phyloP scores from a whole-genome alignment of 139 green algal genomes.

The Closterium sp. region DNA sequence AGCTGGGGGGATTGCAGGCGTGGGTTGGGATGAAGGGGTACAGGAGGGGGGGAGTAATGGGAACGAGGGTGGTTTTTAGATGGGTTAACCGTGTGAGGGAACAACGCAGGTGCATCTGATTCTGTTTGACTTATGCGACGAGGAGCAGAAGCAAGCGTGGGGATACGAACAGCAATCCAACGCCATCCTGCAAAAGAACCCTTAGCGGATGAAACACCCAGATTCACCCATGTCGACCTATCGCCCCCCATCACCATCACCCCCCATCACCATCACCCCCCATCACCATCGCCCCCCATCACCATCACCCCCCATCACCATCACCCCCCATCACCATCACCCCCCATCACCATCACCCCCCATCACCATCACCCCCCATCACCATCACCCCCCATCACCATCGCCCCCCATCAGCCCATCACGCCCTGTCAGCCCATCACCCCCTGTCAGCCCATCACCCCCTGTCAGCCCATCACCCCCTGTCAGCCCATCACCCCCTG shows the following conservation, averaged over 20 bases:
- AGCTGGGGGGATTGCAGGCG: background rate
- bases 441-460: background rate
- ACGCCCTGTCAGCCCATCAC: too few species aligned
- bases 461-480: too few species aligned
- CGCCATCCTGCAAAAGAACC: background rate
- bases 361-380: too few species aligned
- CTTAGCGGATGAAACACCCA: too few species aligned
- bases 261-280: background rate
- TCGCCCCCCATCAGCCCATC: too few species aligned
- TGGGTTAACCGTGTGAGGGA: too few species aligned
- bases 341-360: background rate
- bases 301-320: too few species aligned
- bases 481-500: background rate
- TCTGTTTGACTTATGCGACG: background rate
- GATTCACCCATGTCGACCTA: background rate
- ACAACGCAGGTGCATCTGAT: background rate
- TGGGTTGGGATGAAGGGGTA: too few species aligned
- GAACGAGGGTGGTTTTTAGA: too few species aligned
- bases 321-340: background rate
- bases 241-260: background rate
- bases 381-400: too few species aligned
- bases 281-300: background rate
- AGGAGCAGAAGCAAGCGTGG: background rate
- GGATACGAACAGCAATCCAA: background rate
- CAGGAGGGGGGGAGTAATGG: background rate